Base-by-base conservation (phyloP, 164 flowering plant species). In the Macadamia tetraphylla region DNA sequence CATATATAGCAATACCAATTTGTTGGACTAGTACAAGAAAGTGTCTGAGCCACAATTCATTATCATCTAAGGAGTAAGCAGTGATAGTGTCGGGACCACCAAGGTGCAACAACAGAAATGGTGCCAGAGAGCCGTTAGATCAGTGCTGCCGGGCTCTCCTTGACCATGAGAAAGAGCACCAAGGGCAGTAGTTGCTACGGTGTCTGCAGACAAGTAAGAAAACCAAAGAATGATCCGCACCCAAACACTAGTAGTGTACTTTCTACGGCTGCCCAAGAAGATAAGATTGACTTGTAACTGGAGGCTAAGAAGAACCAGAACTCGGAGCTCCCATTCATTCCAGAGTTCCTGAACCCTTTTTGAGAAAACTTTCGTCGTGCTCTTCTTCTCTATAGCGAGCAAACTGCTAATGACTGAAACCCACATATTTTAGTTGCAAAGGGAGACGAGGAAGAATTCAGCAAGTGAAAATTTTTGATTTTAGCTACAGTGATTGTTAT, bases 161-260 rank as follows among this genome's bases (percentile, higher is more conserved):
- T 30, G 52, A 18, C 46, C 4, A 14, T 65, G 70, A 2, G 78
- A 63, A 31, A 78, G 66, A 58, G 71, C 67, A 0, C 81, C 81
- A 4, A 80, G 78, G 17, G 79, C 71, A 6, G 80, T 55, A 6
- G 70, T 69, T n/a, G 83, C 79, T 0, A 76, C 65, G 68, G 62
- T 70, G 29, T 82, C 83, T 0, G 83, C 83, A 29, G 64, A 12
- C 43, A 80, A 59, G 65, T 80, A 82, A 17, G 78, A 70, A 29
- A 55, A 46, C 83, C 86, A 80, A 5, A 82, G 57, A 1, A 51
- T n/a, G 43, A 71, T 3, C 52, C 65, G 62, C 9, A 80, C 13
- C 71, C 56, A 51, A 3, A 12, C 58, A 14, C 32, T 46, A 2
- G 63, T 5, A 3, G 9, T 73, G 18, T 48, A 49, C 61, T 70